Percentiles rank a stretch among this genome's conserved stretches.
Evolutionary conservation across 805 yeast species (phyloP).

Genomic region (Starmerella bombicola): DNA sequence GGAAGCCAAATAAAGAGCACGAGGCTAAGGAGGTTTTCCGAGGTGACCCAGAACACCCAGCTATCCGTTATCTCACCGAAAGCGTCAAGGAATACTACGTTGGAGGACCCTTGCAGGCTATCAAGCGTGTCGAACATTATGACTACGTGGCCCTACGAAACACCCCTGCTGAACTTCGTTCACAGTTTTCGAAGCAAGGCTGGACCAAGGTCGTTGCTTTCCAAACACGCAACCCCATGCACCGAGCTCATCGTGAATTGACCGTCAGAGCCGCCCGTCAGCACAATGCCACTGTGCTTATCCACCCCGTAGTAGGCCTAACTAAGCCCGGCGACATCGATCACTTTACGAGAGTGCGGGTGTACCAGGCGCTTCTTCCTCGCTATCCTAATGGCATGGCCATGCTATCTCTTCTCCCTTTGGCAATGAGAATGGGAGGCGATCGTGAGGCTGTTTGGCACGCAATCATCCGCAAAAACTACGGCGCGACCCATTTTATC

Average conservation of each 20-base stretch:
- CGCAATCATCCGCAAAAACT: slow-evolving; percentile 89
- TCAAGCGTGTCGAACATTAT: slow-evolving; percentile 73
- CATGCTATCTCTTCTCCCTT: slow-evolving; percentile 69
- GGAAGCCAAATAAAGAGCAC: slow-evolving; percentile 60
- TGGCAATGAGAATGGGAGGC: slow-evolving; percentile 99
- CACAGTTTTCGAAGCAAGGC: slow-evolving; percentile 65
- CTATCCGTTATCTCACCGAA: slow-evolving; percentile 57
- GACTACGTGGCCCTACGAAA: slow-evolving; percentile 79
- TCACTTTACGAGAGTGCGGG: slow-evolving; percentile 94
- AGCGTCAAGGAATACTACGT: slow-evolving; percentile 72
- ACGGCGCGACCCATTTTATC: slow-evolving; percentile 92
- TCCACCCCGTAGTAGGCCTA: slow-evolving; percentile 93
- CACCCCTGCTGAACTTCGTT: slow-evolving; percentile 81
- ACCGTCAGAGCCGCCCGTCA: slow-evolving; percentile 96
- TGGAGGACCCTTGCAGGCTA: slow-evolving; percentile 81
- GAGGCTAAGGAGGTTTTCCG: slow-evolving; percentile 85
- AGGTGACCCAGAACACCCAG: slow-evolving; percentile 97
- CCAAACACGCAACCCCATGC: slow-evolving; percentile 98
- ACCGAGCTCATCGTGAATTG: slow-evolving; percentile 91
- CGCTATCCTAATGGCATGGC: slow-evolving; percentile 94
- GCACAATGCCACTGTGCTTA: slow-evolving; percentile 71
- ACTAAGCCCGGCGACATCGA: slow-evolving; percentile 97
- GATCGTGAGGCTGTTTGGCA: slow-evolving; percentile 98
- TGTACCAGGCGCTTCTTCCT: slow-evolving; percentile 80
- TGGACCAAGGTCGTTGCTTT: slow-evolving; percentile 90